Percentiles rank a stretch among this genome's conserved stretches.
Conservation (phyloP, 441 rosid species). For the Pelargonium fulgidum region DNA sequence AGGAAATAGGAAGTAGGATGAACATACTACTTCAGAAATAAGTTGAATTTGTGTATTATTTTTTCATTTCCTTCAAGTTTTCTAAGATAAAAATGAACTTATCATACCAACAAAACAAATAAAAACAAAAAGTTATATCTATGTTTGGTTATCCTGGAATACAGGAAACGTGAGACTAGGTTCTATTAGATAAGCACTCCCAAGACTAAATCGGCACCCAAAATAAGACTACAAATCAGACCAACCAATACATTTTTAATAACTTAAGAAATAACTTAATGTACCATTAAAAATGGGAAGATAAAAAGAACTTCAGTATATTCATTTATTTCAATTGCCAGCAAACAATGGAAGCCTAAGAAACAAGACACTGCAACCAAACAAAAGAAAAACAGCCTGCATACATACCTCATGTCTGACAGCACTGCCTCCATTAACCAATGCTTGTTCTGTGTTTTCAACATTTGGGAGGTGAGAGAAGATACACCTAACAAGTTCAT, state of each 20-base stretch:
- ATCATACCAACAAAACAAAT: neutral
- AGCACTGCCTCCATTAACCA: conserved; percentile 38
- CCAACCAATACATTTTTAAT: neutral
- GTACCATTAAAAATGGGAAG: neutral
- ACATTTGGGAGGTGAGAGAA: conserved; percentile 74
- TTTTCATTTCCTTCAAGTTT: neutral
- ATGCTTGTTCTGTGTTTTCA: conserved; percentile 42
- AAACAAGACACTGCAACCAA: neutral
- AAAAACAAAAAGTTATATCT: neutral
- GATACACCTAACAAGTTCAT: conserved; percentile 81
- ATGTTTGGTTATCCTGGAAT: neutral
- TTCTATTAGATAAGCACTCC: neutral
- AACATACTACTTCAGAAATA: neutral
- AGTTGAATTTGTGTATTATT: neutral
- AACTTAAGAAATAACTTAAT: neutral
- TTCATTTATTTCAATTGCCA: no score
- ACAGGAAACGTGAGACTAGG: neutral
- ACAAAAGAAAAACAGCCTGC: neutral
- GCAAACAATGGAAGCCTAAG: neutral
- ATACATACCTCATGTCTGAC: conserved; percentile 46
- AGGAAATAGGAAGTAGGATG: no score
- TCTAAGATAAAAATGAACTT: neutral
- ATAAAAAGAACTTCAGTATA: neutral
- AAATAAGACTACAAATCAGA: neutral
- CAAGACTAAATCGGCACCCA: neutral